Evolutionary conservation across 73 alveolate species (phyloP).

Genomic region (Paramecium octaurelia): DNA sequence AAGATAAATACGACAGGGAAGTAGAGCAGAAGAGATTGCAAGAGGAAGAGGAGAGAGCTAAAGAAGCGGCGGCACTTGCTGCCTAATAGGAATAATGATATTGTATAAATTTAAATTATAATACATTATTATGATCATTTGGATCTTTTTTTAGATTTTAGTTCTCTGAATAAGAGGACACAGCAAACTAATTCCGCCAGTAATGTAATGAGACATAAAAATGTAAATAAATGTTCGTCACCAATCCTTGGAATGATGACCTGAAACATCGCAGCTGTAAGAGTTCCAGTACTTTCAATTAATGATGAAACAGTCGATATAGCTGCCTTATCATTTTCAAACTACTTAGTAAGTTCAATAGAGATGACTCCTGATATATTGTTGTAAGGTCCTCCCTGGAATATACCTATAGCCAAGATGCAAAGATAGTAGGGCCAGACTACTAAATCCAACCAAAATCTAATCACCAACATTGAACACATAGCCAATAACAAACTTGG

Average conservation of each 20-base stretch:
- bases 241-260: conserved; percentile 27
- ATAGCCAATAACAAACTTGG: conserved; percentile 38
- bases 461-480: conserved; percentile 11
- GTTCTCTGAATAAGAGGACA: background rate
- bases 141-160: background rate
- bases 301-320: conserved; percentile 49
- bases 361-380: conserved; percentile 52
- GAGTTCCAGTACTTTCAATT: conserved; percentile 54
- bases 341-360: conserved; percentile 37
- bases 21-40: conserved; percentile 40
- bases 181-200: conserved; percentile 11
- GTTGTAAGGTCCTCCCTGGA: conserved; percentile 54
- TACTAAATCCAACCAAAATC: background rate
- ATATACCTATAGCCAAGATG: conserved; percentile 40
- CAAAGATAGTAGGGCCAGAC: conserved; percentile 46
- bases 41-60: conserved; percentile 43
- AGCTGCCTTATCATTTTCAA: conserved; percentile 27
- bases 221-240: conserved; percentile 32
- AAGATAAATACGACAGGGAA: conserved; percentile 36
- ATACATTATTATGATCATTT: background rate
- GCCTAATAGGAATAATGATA: background rate
- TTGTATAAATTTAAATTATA: background rate
- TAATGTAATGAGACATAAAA: background rate
- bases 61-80: conserved; percentile 31
- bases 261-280: conserved; percentile 38